Conservation (phyloP, 2,329 filamentous ascomycete genomes). For the Aureobasidium subglaciale region DNA sequence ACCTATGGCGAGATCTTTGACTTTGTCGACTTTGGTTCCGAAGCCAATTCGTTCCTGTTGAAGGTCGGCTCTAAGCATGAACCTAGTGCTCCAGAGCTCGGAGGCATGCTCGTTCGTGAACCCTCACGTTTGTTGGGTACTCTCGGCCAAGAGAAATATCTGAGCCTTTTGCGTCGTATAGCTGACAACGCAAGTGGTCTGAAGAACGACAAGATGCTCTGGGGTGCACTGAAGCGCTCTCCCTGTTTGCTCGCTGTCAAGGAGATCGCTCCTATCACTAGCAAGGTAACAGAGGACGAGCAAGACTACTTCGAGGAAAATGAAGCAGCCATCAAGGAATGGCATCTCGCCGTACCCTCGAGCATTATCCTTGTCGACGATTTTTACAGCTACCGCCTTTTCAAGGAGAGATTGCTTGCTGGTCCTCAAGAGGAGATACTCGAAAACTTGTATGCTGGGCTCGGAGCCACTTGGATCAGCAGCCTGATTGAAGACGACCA, state of each 20-base stretch:
- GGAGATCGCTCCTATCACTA: conserved; percentile 56
- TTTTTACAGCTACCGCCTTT: conserved; percentile 79
- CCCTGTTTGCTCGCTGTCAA: conserved; percentile 78
- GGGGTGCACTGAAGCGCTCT: conserved; percentile 65
- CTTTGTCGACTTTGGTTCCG: conserved; percentile 86
- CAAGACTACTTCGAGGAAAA: conserved; percentile 38
- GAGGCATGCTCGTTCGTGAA: conserved; percentile 72
- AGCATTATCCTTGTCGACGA: conserved; percentile 79
- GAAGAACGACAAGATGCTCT: conserved; percentile 72
- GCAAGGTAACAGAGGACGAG: conserved; percentile 43
- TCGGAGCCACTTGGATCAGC: conserved; percentile 72
- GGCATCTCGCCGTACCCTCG: conserved; percentile 64
- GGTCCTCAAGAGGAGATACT: conserved; percentile 84
- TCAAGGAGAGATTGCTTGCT: conserved; percentile 75
- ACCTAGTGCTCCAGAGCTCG: conserved; percentile 80
- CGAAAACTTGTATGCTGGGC: conserved; percentile 74
- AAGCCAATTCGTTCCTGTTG: conserved; percentile 82
- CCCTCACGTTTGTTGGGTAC: conserved; percentile 74
- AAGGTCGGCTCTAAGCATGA: conserved; percentile 87
- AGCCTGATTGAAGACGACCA: conserved; percentile 71
- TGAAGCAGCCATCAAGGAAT: conserved; percentile 58
- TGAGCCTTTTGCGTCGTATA: conserved; percentile 72
- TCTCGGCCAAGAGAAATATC: conserved; percentile 79
- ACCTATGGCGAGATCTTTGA: conserved; percentile 89
- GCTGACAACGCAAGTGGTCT: conserved; percentile 64